Evolutionary conservation across 306 rosid species (phyloP).

Genomic region (Arachis hypogaea): DNA sequence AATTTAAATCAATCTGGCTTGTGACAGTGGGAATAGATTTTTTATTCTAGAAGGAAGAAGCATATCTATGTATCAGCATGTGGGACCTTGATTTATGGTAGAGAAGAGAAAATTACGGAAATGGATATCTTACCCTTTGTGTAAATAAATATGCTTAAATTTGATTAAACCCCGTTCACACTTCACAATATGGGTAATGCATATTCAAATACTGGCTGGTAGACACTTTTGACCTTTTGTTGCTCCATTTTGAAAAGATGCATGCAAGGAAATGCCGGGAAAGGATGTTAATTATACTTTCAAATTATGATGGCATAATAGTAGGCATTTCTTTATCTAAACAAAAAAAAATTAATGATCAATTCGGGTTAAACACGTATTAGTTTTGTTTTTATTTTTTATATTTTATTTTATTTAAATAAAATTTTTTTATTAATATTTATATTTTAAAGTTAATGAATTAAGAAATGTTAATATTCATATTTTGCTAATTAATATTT

Average conservation of each 20-base stretch:
- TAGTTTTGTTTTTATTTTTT: too few species aligned
- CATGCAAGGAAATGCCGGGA: neutral
- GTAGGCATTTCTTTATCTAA: neutral
- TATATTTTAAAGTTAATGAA: too few species aligned
- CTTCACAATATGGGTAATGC: neutral
- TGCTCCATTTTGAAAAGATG: neutral
- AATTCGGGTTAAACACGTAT: too few species aligned
- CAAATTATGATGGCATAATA: neutral
- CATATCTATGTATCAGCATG: neutral
- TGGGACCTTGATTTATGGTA: conserved; percentile 21
- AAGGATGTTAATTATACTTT: conserved; percentile 20
- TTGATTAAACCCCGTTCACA: too few species aligned
- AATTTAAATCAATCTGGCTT: conserved; percentile 11
- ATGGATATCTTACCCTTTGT: neutral
- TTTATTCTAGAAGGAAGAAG: neutral
- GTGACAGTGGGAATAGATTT: conserved; percentile 7
- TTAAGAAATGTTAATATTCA: too few species aligned
- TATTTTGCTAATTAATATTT: too few species aligned
- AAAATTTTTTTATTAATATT: too few species aligned
- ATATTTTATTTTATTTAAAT: too few species aligned
- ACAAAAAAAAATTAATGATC: too few species aligned
- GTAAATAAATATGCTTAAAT: too few species aligned
- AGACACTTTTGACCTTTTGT: conserved; percentile 30
- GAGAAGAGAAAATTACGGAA: neutral
- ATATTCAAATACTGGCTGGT: neutral